A percentile compares a stretch with the other conserved stretches of the same genome.
phyloP scores from a whole-genome alignment of 2,329 filamentous ascomycete genomes.

The Colletotrichum lentis region DNA sequence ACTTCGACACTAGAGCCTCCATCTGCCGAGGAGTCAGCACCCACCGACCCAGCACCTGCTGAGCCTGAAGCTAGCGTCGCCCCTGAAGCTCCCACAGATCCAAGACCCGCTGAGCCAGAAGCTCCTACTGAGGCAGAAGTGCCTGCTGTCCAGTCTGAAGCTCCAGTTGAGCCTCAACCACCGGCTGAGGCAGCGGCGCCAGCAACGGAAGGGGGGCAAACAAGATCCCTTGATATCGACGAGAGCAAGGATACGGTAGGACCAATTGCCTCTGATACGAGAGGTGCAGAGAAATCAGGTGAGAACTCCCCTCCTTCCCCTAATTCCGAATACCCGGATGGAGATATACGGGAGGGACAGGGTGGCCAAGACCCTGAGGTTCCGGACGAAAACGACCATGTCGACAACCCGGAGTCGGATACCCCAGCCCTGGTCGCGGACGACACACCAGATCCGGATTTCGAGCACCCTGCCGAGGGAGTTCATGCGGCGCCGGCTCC shows the following conservation, averaged over 20 bases:
- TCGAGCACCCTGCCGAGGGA: background rate
- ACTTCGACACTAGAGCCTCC: background rate
- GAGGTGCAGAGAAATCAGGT: conserved; percentile 41
- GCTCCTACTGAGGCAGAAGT: background rate
- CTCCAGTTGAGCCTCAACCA: background rate
- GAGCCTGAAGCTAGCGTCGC: background rate
- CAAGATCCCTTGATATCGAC: conserved; percentile 33
- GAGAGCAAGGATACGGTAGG: conserved; percentile 39
- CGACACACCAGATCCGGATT: background rate
- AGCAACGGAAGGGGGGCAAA: conserved; percentile 19
- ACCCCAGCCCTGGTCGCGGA: background rate
- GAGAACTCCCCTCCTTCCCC: conserved; percentile 44
- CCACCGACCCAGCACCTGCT: background rate
- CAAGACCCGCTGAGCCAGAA: background rate
- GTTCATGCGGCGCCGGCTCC: background rate
- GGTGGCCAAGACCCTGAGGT: conserved; percentile 18
- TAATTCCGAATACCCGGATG: conserved; percentile 42
- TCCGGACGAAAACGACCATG: conserved; percentile 19
- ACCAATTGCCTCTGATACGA: conserved; percentile 31
- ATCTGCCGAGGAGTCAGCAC: background rate
- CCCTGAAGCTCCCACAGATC: background rate
- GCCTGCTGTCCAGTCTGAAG: background rate
- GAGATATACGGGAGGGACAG: conserved; percentile 36
- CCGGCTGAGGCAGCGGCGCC: background rate
- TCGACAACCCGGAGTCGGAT: conserved; percentile 19